Evolutionary conservation across 2,329 filamentous ascomycete genomes (phyloP).

Genomic region (Neoscytalidium dimidiatum): DNA sequence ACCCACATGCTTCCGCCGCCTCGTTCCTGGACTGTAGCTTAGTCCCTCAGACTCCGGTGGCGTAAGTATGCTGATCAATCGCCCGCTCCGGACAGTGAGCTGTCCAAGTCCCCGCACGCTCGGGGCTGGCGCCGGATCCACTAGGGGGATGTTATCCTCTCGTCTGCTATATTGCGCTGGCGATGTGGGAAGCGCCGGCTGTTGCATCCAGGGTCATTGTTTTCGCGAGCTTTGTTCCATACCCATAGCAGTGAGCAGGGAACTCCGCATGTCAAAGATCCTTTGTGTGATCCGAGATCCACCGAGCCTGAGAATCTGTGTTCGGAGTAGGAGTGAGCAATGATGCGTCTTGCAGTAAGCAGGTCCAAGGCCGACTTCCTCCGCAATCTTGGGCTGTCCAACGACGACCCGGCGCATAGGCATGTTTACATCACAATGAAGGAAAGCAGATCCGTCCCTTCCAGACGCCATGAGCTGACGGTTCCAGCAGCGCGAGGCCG

Average conservation of each 20-base stretch:
- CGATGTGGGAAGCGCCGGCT: background rate
- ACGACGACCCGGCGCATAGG: conserved; percentile 35
- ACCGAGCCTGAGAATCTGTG: too few relatives aligned
- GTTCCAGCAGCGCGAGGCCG: background rate
- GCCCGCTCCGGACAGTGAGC: background rate
- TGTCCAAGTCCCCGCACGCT: background rate
- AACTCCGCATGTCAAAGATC: too few relatives aligned
- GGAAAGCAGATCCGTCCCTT: conserved; percentile 29
- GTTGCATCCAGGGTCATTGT: background rate
- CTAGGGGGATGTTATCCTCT: background rate
- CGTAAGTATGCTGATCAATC: background rate
- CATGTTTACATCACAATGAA: conserved; percentile 45
- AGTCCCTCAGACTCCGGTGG: background rate
- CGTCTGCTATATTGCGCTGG: background rate
- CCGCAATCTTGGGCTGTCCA: conserved; percentile 42
- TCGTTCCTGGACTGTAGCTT: background rate
- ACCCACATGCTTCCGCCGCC: background rate
- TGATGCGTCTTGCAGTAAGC: background rate
- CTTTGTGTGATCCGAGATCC: background rate
- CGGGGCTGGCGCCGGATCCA: background rate
- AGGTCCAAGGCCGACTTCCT: conserved; percentile 41
- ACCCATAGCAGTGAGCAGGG: too few relatives aligned
- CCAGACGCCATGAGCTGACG: background rate
- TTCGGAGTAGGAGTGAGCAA: too few relatives aligned
- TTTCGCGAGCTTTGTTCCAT: too few relatives aligned